Conservation (phyloP, 768 basidiomycete genomes). For the Lentinula sp. region DNA sequence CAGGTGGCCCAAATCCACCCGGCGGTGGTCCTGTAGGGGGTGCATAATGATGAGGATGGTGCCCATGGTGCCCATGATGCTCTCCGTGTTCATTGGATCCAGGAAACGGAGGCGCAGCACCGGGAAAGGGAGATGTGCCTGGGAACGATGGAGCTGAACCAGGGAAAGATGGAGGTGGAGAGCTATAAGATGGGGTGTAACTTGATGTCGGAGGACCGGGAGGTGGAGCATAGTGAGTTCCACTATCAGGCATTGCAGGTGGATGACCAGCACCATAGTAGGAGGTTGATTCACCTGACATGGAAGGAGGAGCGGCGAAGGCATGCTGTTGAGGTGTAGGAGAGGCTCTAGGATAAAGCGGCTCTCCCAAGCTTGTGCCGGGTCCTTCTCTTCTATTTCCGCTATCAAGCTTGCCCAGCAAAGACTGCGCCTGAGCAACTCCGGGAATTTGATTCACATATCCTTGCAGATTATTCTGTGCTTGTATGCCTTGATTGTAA, state of each 20-base stretch:
- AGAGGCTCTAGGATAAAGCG: slow-evolving; percentile 1
- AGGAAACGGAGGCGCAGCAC: slow-evolving; percentile 16
- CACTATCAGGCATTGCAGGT: slow-evolving; percentile 14
- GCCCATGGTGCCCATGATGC: slow-evolving; percentile 6
- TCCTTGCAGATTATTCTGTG: slow-evolving; percentile 41
- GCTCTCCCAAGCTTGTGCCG: slow-evolving; percentile 8
- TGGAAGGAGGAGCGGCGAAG: slow-evolving; percentile 6
- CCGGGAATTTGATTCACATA: slow-evolving; percentile 41
- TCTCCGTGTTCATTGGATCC: slow-evolving; percentile 15
- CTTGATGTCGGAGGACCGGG: slow-evolving; percentile 17
- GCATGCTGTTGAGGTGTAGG: slow-evolving; percentile 9
- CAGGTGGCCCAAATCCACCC: slow-evolving; percentile 7
- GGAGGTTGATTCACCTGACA: slow-evolving; percentile 23
- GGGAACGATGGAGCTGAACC: slow-evolving; percentile 22
- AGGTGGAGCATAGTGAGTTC: slow-evolving; percentile 17
- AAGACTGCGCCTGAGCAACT: slow-evolving; percentile 33
- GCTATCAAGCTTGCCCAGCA: slow-evolving; percentile 24
- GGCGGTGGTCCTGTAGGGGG: slow-evolving; percentile 6
- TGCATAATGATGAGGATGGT: not conserved
- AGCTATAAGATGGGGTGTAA: slow-evolving; percentile 15
- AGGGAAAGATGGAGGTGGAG: slow-evolving; percentile 14
- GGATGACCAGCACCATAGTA: slow-evolving; percentile 19
- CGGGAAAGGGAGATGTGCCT: slow-evolving; percentile 24
- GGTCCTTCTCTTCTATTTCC: slow-evolving; percentile 20
- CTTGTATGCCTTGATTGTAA: slow-evolving; percentile 37